phyloP scores from a whole-genome alignment of 2,329 filamentous ascomycete species.

The Gyromitra esculenta region DNA sequence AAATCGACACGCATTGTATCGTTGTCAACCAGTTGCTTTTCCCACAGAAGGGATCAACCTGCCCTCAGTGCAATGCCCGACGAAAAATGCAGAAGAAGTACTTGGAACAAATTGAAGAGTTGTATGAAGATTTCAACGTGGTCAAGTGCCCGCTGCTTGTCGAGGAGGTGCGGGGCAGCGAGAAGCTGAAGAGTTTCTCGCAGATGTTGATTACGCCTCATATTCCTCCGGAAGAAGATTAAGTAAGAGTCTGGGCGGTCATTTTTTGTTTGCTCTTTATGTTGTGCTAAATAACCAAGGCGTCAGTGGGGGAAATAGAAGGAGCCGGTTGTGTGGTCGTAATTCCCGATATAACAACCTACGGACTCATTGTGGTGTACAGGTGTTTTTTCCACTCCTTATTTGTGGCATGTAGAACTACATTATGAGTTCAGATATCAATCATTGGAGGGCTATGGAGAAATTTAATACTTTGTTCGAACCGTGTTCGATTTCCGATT shows the following conservation, averaged over 20 bases:
- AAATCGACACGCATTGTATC: constrained; percentile 96
- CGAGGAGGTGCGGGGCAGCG: constrained; percentile 94
- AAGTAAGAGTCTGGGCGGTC: constrained; percentile 16
- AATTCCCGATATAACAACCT: constrained; percentile 35
- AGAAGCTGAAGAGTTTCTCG: constrained; percentile 89
- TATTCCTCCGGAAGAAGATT: constrained; percentile 68
- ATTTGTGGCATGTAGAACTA: constrained; percentile 1
- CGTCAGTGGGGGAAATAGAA: constrained; percentile 40
- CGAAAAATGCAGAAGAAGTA: constrained; percentile 99
- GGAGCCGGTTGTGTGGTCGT: constrained; percentile 14
- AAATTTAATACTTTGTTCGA: neutral
- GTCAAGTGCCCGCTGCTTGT: constrained; percentile 97
- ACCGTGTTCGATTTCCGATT: neutral
- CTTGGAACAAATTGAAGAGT: constrained; percentile 95
- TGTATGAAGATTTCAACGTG: constrained; percentile 99
- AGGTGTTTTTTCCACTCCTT: constrained; percentile 11
- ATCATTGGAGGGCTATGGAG: neutral
- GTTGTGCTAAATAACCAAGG: constrained; percentile 39
- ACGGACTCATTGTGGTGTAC: constrained; percentile 5
- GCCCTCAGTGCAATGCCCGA: constrained; percentile 93
- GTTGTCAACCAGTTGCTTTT: constrained; percentile 98
- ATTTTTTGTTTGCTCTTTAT: constrained; percentile 35
- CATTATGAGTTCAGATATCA: neutral
- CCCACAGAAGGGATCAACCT: constrained; percentile 82
- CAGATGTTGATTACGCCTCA: constrained; percentile 83